Percentiles rank a stretch among this genome's conserved stretches.
Conservation (phyloP, 1,139 yeast genomes). For the Tardiomyces digboiensis region DNA sequence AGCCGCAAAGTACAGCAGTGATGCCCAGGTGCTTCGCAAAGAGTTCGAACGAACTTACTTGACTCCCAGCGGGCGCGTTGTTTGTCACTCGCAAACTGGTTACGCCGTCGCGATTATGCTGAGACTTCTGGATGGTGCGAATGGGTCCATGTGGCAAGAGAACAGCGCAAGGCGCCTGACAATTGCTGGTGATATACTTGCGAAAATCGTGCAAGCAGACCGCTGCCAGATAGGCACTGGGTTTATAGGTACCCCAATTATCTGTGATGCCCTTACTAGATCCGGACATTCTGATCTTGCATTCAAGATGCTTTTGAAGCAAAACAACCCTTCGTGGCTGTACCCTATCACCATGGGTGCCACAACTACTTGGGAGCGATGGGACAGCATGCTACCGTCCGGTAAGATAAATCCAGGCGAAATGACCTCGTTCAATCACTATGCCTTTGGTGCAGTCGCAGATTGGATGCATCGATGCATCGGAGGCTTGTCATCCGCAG, state of each 20-base stretch:
- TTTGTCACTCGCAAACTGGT: constrained; percentile 18
- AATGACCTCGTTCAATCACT: constrained; percentile 22
- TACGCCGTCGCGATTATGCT: constrained; percentile 15
- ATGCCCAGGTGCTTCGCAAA: constrained; percentile 5
- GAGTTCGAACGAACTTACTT: constrained; percentile 14
- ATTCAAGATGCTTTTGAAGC: constrained; percentile 15
- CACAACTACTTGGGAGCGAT: constrained; percentile 20
- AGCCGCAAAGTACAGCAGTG: constrained; percentile 2
- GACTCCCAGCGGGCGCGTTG: constrained; percentile 11
- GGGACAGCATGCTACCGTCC: constrained; percentile 20
- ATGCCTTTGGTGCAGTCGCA: constrained; percentile 19
- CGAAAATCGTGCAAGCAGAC: constrained; percentile 8
- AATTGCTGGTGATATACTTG: constrained; percentile 13
- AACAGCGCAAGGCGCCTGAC: constrained; percentile 4
- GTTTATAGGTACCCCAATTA: constrained; percentile 19
- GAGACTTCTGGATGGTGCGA: constrained; percentile 9
- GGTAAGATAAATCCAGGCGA: constrained; percentile 19
- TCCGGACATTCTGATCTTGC: constrained; percentile 17
- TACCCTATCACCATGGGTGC: constrained; percentile 22
- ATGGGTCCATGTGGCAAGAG: constrained; percentile 4
- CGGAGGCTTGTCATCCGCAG: constrained; percentile 12
- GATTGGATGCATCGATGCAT: constrained; percentile 13
- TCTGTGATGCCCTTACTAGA: constrained; percentile 14
- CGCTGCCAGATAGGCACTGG: constrained; percentile 17
- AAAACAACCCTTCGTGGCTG: constrained; percentile 18